Percentiles rank a stretch among this genome's conserved stretches.
Evolutionary conservation across 306 rosid species (phyloP).

Genomic region (Prunus mira): DNA sequence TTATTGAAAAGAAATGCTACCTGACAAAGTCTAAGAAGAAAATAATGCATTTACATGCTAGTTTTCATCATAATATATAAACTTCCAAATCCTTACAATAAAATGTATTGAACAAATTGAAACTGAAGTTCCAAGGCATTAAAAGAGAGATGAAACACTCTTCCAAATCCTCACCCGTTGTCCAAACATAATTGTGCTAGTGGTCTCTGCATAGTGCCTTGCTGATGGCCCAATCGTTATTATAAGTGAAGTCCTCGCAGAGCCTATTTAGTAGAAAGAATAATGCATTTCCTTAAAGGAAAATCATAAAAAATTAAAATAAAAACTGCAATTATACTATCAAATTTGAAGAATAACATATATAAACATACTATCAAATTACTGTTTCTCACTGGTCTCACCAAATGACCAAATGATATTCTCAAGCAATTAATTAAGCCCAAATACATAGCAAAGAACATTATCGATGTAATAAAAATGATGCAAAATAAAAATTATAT

Average conservation of each 20-base stretch:
- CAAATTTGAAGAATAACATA: neutral
- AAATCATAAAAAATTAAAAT: neutral
- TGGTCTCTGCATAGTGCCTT: constrained; percentile 49
- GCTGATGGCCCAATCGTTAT: constrained; percentile 66
- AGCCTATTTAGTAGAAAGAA: constrained; percentile 34
- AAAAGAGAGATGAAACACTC: neutral
- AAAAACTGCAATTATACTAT: neutral
- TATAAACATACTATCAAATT: neutral
- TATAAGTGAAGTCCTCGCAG: constrained; percentile 74
- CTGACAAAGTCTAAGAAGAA: neutral
- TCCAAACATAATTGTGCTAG: constrained; percentile 66
- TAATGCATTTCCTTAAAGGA: constrained; percentile 2
- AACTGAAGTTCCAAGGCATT: neutral
- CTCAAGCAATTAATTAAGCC: neutral
- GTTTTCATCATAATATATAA: neutral
- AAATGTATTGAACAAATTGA: neutral
- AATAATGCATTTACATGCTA: neutral
- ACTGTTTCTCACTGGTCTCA: neutral
- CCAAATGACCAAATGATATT: neutral
- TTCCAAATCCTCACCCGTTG: constrained; percentile 53
- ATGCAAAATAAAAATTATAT: neutral
- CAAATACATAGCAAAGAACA: neutral
- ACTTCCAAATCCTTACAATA: neutral
- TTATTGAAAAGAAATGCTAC: too few relatives aligned
- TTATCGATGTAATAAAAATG: neutral